Evolutionary conservation across 2,329 filamentous ascomycete species (phyloP).

Genomic region (Botryotinia globosa): DNA sequence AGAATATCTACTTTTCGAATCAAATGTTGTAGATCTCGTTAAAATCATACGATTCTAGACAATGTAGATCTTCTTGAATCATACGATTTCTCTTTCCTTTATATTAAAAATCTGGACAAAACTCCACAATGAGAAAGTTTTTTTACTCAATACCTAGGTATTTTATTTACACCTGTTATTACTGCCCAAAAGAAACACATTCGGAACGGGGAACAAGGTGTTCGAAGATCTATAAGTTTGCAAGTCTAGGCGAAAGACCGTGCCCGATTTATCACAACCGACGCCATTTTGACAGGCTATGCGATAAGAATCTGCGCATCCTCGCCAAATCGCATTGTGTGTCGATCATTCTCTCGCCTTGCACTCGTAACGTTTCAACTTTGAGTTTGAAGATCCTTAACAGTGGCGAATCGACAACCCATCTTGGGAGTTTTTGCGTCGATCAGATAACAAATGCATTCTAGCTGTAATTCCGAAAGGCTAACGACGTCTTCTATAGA

Average conservation of each 20-base stretch:
- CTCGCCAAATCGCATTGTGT: slow-evolving; percentile 1
- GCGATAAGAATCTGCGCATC: background rate
- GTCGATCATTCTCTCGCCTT: slow-evolving; percentile 15
- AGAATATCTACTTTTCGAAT: background rate
- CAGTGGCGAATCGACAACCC: slow-evolving; percentile 16
- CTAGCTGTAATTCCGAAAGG: background rate
- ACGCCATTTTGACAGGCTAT: slow-evolving; percentile 8
- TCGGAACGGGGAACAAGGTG: background rate
- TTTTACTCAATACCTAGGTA: slow-evolving; percentile 15
- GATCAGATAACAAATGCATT: slow-evolving; percentile 7
- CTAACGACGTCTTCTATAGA: background rate
- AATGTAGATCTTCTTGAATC: slow-evolving; percentile 5
- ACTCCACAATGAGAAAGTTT: slow-evolving; percentile 26
- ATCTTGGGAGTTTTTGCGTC: background rate
- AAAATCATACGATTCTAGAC: background rate
- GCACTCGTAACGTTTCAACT: background rate
- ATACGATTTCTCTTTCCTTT: slow-evolving; percentile 9
- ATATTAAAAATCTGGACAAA: slow-evolving; percentile 19
- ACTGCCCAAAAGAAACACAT: background rate
- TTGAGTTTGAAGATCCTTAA: slow-evolving; percentile 7
- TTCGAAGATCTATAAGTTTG: slow-evolving; percentile 5
- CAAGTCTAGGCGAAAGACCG: slow-evolving; percentile 10
- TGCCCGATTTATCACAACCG: slow-evolving; percentile 16
- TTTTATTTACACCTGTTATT: background rate
- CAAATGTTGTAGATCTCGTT: background rate